phyloP scores from a whole-genome alignment of 2,329 filamentous ascomycete genomes.

The Chlorencoelia australis region DNA sequence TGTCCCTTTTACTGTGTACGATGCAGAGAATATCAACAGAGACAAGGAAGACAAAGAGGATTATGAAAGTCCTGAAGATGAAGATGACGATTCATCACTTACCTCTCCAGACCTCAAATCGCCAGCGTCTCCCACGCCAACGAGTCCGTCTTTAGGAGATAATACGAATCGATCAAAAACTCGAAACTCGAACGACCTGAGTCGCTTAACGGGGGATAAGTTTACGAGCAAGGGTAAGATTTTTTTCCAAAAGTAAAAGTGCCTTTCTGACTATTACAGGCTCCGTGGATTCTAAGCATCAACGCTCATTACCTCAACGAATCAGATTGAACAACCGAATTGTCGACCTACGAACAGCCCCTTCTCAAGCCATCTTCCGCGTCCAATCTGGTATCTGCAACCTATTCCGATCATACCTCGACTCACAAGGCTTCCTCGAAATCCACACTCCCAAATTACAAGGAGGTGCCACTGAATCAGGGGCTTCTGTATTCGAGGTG shows the following conservation, averaged over 20 bases:
- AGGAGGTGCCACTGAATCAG: conserved; percentile 81
- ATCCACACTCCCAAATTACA: conserved; percentile 92
- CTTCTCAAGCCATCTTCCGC: conserved; percentile 80
- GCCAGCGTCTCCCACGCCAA: conserved; percentile 3
- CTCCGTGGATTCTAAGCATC: conserved; percentile 17
- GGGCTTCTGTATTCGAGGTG: conserved; percentile 81
- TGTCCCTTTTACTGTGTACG: conserved; percentile 59
- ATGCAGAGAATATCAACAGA: conserved; percentile 51
- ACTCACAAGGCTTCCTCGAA: conserved; percentile 72
- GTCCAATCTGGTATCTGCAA: conserved; percentile 73
- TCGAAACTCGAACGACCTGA: too few relatives aligned
- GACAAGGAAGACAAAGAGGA: conserved; percentile 45
- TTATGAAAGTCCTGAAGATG: conserved; percentile 31
- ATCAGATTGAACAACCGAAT: conserved; percentile 71
- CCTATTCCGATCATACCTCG: conserved; percentile 67
- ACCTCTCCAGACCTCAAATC: neutral
- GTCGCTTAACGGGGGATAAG: conserved; percentile 1
- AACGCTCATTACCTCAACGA: conserved; percentile 22
- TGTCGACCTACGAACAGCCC: conserved; percentile 74
- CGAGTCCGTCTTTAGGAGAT: too few relatives aligned
- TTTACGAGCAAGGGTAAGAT: conserved; percentile 9
- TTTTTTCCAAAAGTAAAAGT: neutral
- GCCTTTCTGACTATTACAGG: conserved; percentile 6
- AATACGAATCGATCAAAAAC: too few relatives aligned
- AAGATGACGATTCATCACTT: conserved; percentile 4